A percentile compares a stretch with the other conserved stretches of the same genome.
Evolutionary conservation across 768 basidiomycete genomes (phyloP).

Genomic region (Amanita phalloides): DNA sequence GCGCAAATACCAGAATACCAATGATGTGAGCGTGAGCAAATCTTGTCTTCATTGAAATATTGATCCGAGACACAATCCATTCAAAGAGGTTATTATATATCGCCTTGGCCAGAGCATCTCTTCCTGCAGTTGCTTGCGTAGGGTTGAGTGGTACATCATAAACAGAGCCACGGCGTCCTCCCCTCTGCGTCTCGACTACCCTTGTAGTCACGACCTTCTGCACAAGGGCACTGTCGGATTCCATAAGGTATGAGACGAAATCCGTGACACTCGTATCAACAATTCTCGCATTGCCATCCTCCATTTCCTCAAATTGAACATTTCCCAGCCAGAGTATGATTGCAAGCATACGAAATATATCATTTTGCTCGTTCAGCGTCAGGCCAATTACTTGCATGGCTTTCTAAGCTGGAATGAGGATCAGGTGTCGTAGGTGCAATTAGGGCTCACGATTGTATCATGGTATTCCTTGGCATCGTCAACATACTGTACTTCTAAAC

Average conservation of each 20-base stretch:
- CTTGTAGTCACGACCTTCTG: constrained; percentile 81
- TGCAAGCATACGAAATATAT: constrained; percentile 91
- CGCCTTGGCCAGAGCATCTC: constrained; percentile 91
- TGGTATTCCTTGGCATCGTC: constrained; percentile 81
- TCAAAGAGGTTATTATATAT: constrained; percentile 98
- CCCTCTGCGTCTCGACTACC: constrained; percentile 87
- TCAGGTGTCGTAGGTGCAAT: background rate
- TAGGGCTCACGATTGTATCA: constrained; percentile 69
- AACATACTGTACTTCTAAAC: constrained; percentile 84
- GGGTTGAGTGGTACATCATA: constrained; percentile 95
- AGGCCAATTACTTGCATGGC: constrained; percentile 94
- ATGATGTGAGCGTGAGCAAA: constrained; percentile 67
- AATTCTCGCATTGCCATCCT: constrained; percentile 80
- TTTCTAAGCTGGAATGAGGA: constrained; percentile 34
- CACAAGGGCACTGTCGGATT: constrained; percentile 65
- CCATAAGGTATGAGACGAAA: constrained; percentile 92
- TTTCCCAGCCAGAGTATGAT: constrained; percentile 95
- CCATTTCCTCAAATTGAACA: constrained; percentile 78
- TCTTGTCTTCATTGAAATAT: constrained; percentile 91
- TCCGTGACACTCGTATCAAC: constrained; percentile 84
- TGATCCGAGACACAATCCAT: constrained; percentile 96
- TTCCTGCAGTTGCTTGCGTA: constrained; percentile 77
- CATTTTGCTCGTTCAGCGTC: constrained; percentile 71
- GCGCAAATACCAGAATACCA: constrained; percentile 63
- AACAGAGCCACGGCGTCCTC: constrained; percentile 89